Evolutionary conservation across 2,329 filamentous ascomycete genomes (phyloP).

Genomic region (Pseudogymnoascus sp.): DNA sequence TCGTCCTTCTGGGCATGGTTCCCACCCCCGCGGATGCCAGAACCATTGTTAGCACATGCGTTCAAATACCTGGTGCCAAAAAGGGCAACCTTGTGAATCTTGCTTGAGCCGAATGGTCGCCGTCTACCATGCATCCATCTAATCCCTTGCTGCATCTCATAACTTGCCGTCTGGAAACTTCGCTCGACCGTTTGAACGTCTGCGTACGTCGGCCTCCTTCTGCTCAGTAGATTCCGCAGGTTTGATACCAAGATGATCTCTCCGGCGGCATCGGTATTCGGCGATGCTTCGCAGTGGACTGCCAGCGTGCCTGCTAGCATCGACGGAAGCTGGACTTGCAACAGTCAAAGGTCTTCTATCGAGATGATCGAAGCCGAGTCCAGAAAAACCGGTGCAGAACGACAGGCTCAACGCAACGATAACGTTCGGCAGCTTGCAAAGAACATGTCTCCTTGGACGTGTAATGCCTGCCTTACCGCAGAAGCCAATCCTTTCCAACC

Average conservation of each 20-base stretch:
- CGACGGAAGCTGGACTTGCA: neutral
- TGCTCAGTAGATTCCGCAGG: neutral
- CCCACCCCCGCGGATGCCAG: neutral
- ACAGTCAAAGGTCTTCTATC: neutral
- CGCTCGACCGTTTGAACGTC: neutral
- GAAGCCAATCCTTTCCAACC: slow-evolving; percentile 39
- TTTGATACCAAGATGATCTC: neutral
- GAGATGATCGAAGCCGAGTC: neutral
- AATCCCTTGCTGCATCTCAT: neutral
- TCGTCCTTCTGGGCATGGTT: no score
- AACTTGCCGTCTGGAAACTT: neutral
- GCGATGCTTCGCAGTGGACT: neutral
- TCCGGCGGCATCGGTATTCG: neutral
- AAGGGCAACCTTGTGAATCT: neutral
- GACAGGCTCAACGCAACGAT: neutral
- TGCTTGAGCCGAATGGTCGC: neutral
- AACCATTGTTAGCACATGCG: neutral
- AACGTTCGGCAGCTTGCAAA: neutral
- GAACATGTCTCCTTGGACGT: neutral
- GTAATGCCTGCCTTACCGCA: neutral
- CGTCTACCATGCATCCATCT: neutral
- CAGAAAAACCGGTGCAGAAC: neutral
- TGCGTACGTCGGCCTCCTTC: neutral
- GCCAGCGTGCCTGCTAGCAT: neutral
- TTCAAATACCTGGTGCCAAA: neutral